phyloP scores from a whole-genome alignment of 1,139 yeast genomes.

The Geotrichum histeridarum region DNA sequence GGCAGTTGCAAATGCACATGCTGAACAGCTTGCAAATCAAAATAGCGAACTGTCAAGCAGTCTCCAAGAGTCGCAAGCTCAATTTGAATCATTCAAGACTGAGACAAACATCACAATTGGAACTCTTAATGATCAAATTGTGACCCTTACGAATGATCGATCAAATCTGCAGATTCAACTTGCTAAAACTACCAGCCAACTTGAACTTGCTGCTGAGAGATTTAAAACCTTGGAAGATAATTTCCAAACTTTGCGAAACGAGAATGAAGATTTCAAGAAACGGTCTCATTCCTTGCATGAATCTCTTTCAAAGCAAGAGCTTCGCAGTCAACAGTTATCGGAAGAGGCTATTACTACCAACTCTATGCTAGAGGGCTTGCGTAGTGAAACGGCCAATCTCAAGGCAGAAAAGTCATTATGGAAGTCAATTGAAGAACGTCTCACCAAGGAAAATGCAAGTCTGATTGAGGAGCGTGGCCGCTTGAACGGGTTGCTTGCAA shows the following conservation, averaged over 20 bases:
- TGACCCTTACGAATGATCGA: constrained; percentile 45
- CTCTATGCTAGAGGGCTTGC: constrained; percentile 35
- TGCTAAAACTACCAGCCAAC: constrained; percentile 46
- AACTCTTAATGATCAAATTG: constrained; percentile 41
- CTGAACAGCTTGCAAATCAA: not conserved
- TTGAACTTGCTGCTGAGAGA: constrained; percentile 47
- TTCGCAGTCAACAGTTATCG: constrained; percentile 51
- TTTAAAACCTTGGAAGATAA: constrained; percentile 35
- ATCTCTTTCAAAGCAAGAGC: constrained; percentile 49
- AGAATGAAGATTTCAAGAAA: constrained; percentile 44
- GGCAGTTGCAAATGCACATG: constrained; percentile 30
- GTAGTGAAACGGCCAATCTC: constrained; percentile 39
- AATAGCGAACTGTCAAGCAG: constrained; percentile 31
- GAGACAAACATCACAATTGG: constrained; percentile 45
- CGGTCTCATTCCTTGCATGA: constrained; percentile 52
- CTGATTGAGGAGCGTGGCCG: constrained; percentile 56
- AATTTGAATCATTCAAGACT: constrained; percentile 38
- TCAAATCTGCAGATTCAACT: constrained; percentile 44
- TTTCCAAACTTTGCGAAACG: constrained; percentile 41
- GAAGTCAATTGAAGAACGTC: constrained; percentile 47
- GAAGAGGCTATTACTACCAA: constrained; percentile 49
- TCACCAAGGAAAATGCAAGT: constrained; percentile 50
- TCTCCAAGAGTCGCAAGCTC: constrained; percentile 35
- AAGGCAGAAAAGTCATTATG: constrained; percentile 53
- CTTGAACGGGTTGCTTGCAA: constrained; percentile 54